phyloP scores from a whole-genome alignment of 2,329 filamentous ascomycete species.

The Eutypa lata region DNA sequence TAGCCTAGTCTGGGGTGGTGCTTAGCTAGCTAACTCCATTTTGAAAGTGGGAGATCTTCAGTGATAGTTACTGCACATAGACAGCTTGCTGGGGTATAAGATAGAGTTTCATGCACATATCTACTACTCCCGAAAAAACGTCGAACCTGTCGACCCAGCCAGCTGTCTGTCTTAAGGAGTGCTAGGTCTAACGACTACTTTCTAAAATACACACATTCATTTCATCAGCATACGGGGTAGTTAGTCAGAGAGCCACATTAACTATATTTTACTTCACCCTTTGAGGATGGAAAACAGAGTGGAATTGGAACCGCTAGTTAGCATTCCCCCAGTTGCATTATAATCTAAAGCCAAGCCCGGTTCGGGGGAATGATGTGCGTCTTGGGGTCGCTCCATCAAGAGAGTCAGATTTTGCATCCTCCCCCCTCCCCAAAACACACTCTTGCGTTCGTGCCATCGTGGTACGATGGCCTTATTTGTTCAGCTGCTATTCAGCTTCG shows the following conservation, averaged over 20 bases:
- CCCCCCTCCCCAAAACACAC: too few species aligned
- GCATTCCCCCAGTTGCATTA: background rate
- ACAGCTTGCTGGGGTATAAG: background rate
- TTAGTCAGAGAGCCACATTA: too few species aligned
- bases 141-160: background rate
- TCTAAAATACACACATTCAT: too few species aligned
- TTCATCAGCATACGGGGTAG: too few species aligned
- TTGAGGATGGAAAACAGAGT: background rate
- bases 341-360: constrained; percentile 9
- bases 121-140: background rate
- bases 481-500: background rate
- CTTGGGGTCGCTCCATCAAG: constrained; percentile 8
- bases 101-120: background rate
- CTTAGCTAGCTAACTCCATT: background rate
- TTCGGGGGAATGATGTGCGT: constrained; percentile 24
- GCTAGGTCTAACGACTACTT: too few species aligned
- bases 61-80: background rate
- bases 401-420: too few species aligned
- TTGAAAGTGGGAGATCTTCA: background rate
- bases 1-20: background rate
- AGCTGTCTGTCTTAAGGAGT: too few species aligned
- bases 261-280: background rate
- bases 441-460: background rate
- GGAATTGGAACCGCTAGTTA: constrained; percentile 1
- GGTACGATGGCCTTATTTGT: background rate